Base-by-base conservation (phyloP, 805 yeast species). In the Candida lessepsii region DNA sequence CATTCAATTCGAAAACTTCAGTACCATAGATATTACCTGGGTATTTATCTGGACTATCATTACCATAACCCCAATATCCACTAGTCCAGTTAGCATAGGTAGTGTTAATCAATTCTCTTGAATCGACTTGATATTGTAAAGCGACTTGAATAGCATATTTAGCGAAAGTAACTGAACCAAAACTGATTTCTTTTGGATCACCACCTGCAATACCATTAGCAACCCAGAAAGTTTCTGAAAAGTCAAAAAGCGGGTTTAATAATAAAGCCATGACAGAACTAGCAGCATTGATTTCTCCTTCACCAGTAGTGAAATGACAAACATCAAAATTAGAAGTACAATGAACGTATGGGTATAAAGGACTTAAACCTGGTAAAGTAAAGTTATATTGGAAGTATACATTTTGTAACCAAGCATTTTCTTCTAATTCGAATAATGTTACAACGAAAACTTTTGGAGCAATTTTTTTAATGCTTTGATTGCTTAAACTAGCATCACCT, bases 181-280 rank as follows among this genome's bases (percentile, higher is more conserved):
- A 51, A 20, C 84, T 73, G 40, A 78, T 79, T 47, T 62, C 54
- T 30, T 63, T 46, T 21, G 86, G 86, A 47, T 76, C 73, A 40
- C 80, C 77, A 44, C 85, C 86, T 9, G 80, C 84, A 53, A 80
- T 81, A 55, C 86, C 86, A 16, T 81, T 80, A 45, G 78, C 63
- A 49, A 80, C 49, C 65, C 77, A 81, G 65, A 78, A 80, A 30
- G 86, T 78, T 50, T 74, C 70, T 26, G 77, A 55, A 37, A 81
- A 67, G 53, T 81, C 83, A 46, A 81, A 80, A 42, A 66, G 51
- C 28, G 83, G 78, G 41, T 69, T 67, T 54, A 78, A 63, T 9
- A 73, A 56, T 47, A 81, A 59, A 5, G 86, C 81, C 29, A 75
- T 69, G 42, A 80, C 54, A 17, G 83, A 66, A 18, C 79, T 47